Conservation (phyloP, 2,329 filamentous ascomycete species). For the Alternaria novae-zelandiae region DNA sequence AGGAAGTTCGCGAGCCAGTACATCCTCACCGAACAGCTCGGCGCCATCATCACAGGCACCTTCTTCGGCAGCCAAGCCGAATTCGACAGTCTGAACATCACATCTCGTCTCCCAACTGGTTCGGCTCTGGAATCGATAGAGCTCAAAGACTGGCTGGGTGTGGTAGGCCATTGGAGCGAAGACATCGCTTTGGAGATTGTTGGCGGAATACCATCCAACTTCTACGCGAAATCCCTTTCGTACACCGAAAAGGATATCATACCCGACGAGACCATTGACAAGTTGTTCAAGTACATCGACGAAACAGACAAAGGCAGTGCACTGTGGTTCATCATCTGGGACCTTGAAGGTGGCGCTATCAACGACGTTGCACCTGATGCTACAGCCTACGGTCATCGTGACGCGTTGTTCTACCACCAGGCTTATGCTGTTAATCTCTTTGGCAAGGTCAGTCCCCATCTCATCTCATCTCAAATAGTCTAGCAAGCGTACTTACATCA, state of each 20-base stretch:
- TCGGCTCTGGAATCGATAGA: slow-evolving; percentile 29
- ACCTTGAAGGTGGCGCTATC: slow-evolving; percentile 43
- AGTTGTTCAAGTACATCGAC: slow-evolving; percentile 43
- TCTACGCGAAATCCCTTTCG: slow-evolving; percentile 45
- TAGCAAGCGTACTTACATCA: not conserved
- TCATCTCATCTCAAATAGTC: not conserved
- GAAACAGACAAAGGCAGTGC: slow-evolving; percentile 39
- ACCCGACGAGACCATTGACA: slow-evolving; percentile 37
- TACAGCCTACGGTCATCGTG: slow-evolving; percentile 43
- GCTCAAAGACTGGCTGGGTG: slow-evolving; percentile 43
- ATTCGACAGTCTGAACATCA: slow-evolving; percentile 44
- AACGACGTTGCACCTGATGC: slow-evolving; percentile 40
- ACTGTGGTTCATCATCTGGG: slow-evolving; percentile 45
- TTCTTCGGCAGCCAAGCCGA: slow-evolving; percentile 43
- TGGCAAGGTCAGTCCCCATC: slow-evolving; percentile 17
- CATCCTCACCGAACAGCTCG: slow-evolving; percentile 38
- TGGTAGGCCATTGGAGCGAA: slow-evolving; percentile 42
- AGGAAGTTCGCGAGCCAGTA: slow-evolving; percentile 45
- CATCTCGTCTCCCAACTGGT: slow-evolving; percentile 26
- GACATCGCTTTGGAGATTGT: slow-evolving; percentile 38
- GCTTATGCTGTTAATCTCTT: slow-evolving; percentile 47
- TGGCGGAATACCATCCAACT: slow-evolving; percentile 39
- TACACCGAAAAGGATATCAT: slow-evolving; percentile 43
- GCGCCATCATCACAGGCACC: slow-evolving; percentile 41
- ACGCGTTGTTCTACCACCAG: slow-evolving; percentile 45